Conservation (phyloP, 805 yeast genomes). For the Cyberlindnera mycetangii region DNA sequence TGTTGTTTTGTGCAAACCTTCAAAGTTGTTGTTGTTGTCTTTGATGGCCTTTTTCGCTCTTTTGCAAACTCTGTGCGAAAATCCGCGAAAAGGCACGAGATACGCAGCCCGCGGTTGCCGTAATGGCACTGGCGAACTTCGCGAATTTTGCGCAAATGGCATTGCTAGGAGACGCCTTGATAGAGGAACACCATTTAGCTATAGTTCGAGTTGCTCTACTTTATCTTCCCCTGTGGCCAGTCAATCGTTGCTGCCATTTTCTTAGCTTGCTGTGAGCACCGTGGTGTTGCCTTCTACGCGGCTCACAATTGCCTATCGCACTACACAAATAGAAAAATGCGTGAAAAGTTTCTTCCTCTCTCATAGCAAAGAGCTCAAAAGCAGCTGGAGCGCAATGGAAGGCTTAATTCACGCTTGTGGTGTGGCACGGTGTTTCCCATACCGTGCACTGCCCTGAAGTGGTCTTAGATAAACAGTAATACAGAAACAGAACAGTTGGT, state of each 20-base stretch:
- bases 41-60: constrained; percentile 6
- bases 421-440: background rate
- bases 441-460: too few species aligned
- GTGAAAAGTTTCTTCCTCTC: background rate
- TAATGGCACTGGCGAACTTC: background rate
- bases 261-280: too few species aligned
- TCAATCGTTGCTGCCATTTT: too few species aligned
- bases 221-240: too few species aligned
- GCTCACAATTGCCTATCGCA: background rate
- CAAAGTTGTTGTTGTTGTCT: constrained; percentile 10
- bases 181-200: too few species aligned
- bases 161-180: too few species aligned
- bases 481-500: background rate
- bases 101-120: too few species aligned
- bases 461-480: background rate
- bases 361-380: too few species aligned
- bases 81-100: constrained; percentile 3
- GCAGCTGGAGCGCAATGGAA: background rate
- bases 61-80: constrained; percentile 1
- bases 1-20: constrained; percentile 5
- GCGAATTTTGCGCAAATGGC: background rate
- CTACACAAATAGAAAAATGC: background rate
- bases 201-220: too few species aligned
- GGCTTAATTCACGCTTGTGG: background rate
- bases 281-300: too few species aligned